phyloP scores from a whole-genome alignment of 2,329 filamentous ascomycete genomes.

The Alternaria postmessia region DNA sequence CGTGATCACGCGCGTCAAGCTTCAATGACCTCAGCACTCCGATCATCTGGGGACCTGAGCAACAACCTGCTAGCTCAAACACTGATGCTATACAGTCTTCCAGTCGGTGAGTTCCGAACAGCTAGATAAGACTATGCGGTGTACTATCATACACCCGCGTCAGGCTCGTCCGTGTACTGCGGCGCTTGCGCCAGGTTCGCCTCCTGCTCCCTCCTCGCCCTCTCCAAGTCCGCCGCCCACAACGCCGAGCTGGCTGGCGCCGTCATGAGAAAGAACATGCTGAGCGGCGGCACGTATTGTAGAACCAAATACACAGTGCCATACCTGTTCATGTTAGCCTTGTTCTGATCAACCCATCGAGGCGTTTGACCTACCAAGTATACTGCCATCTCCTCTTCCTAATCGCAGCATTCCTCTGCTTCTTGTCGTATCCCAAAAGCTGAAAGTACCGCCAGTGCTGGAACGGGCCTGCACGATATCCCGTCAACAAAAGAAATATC shows the following conservation, averaged over 20 bases:
- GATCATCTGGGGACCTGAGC: not conserved
- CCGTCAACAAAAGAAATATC: constrained; percentile 86
- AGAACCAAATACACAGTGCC: constrained; percentile 84
- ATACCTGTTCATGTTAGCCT: constrained; percentile 63
- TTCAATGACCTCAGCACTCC: constrained; percentile 15
- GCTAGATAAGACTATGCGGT: not conserved
- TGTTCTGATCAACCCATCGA: not conserved
- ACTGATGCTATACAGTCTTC: not conserved
- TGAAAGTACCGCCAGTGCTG: constrained; percentile 93
- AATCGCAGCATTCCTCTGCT: constrained; percentile 76
- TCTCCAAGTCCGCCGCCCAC: constrained; percentile 83
- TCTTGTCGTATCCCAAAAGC: constrained; percentile 75
- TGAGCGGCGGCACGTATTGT: constrained; percentile 86
- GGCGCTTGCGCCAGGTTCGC: constrained; percentile 25
- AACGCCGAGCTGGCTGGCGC: constrained; percentile 84
- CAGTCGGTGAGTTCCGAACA: not conserved
- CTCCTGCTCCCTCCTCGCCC: constrained; percentile 35
- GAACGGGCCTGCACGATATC: constrained; percentile 84
- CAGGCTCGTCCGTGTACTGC: constrained; percentile 44
- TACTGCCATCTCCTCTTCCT: constrained; percentile 78
- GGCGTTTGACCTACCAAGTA: constrained; percentile 67
- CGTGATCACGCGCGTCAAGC: constrained; percentile 2
- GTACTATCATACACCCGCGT: constrained; percentile 26
- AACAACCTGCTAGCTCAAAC: not conserved
- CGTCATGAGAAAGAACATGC: constrained; percentile 94